Evolutionary conservation across 345 rosid genomes (phyloP), one percentile per base, ranked within the genome.

Genomic region (Tarenaya hassleriana): DNA sequence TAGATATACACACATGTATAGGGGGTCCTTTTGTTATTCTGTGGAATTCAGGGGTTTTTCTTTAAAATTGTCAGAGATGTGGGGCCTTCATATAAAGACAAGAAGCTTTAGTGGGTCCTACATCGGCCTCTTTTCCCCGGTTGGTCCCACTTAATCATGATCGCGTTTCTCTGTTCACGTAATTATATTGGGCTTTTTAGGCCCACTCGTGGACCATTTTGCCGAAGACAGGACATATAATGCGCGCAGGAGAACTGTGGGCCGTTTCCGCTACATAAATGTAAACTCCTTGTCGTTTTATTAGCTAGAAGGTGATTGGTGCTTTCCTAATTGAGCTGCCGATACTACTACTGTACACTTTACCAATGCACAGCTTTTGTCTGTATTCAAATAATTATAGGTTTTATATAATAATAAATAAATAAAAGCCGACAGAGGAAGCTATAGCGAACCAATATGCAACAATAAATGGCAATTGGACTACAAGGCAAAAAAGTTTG

Each of bases 111-210:
- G 27, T 43, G 37, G 61, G 50, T 10, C 68, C 68, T 12, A 8
- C 21, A 21, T 3, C n/a, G 11, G 11, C 5, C 3, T 39, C 7
- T 6, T 39, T 27, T 39, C 5, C 5, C 5, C 29, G 2, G 29
- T 24, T 24, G 29, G 29, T 24, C 29, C 29, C 29, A 24, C 29
- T 24, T 24, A 24, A 24, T 24, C 29, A 33, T 38, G 17, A 62
- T 62, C 50, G 64, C 56, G 44, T 60, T 42, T 59, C 27, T 20
- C 20, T 33, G 11, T 40, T 24, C 14, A 16, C 50, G 50, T 41
- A 16, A 47, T 40, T 39, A 34, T 27, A 24, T 42, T 64, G 69
- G 68, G 47, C 57, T 64, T 64, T 49, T 49, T 49, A 40, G 56
- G 55, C 48, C n/a, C 11, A 16, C 16, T 3, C 8, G 10, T 41